These are phyloP conservation scores for Obelidium mucronatum DNA, from an alignment of 192 early-diverging fungal genomes.

Conservation along the genomic window DNA sequence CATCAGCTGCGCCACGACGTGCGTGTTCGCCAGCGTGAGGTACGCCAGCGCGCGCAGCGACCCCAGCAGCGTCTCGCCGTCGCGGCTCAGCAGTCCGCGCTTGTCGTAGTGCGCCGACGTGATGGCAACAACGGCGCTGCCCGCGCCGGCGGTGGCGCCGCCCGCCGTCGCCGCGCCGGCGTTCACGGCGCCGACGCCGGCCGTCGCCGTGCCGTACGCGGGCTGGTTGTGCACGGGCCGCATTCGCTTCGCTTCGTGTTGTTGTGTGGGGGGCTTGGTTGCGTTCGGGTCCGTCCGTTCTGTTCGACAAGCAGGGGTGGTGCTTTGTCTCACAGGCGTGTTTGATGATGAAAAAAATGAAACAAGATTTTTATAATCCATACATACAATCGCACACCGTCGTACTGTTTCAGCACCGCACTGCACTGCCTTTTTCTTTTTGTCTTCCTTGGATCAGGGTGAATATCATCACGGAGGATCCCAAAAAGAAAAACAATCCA, in stretches of 20 bases:
- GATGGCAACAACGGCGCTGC: slow-evolving; percentile 32
- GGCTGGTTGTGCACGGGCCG: neutral
- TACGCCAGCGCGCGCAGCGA: slow-evolving; percentile 89
- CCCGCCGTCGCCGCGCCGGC: neutral
- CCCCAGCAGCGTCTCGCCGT: slow-evolving; percentile 84
- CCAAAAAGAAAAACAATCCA: too few species aligned
- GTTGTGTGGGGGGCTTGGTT: too few species aligned
- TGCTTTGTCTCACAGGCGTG: too few species aligned
- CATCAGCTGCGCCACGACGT: slow-evolving; percentile 79
- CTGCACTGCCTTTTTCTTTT: too few species aligned
- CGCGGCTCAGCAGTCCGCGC: slow-evolving; percentile 93
- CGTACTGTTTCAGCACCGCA: too few species aligned
- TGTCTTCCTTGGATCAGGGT: too few species aligned
- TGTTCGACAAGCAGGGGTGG: too few species aligned
- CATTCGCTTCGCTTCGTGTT: neutral
- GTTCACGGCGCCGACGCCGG: neutral
- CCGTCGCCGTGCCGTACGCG: neutral
- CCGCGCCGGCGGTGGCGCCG: neutral
- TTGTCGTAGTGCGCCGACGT: slow-evolving; percentile 77
- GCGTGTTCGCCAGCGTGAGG: slow-evolving; percentile 79
- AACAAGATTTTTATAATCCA: too few species aligned
- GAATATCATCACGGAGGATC: too few species aligned
- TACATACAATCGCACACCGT: too few species aligned
- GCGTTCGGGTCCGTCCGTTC: too few species aligned
- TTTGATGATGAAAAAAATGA: too few species aligned